Conservation (phyloP, 2,329 filamentous ascomycete genomes). For the Aciculosporium take region DNA sequence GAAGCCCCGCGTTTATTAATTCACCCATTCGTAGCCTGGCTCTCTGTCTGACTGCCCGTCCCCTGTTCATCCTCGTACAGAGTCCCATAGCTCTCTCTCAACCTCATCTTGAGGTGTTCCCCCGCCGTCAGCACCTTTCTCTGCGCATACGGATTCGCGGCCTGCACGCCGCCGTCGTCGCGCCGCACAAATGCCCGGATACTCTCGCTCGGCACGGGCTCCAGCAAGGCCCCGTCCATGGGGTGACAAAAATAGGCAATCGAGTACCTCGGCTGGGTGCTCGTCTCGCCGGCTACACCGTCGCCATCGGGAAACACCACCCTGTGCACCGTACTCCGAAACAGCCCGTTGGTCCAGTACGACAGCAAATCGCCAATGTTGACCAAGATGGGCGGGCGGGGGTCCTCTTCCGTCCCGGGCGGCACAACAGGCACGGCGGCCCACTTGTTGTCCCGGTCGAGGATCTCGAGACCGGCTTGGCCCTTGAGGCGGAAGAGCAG, state of each 20-base stretch:
- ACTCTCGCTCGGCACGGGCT: slow-evolving; percentile 44
- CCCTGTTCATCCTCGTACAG: slow-evolving; percentile 32
- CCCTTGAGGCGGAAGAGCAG: slow-evolving; percentile 75
- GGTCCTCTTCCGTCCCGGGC: slow-evolving; percentile 40
- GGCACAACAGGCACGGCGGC: slow-evolving; percentile 54
- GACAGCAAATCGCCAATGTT: slow-evolving; percentile 56
- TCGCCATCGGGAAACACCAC: slow-evolving; percentile 50
- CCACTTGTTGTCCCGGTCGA: slow-evolving; percentile 42
- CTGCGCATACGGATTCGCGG: slow-evolving; percentile 33
- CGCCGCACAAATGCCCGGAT: slow-evolving; percentile 30
- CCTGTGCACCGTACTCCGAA: slow-evolving; percentile 78
- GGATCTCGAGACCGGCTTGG: slow-evolving; percentile 77
- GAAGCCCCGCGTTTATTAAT: too few species aligned
- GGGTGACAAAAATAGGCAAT: slow-evolving; percentile 59
- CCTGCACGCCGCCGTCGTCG: slow-evolving; percentile 14
- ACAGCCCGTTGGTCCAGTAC: slow-evolving; percentile 82
- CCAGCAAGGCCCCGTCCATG: slow-evolving; percentile 35
- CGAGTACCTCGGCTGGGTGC: slow-evolving; percentile 42
- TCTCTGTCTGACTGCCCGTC: not conserved
- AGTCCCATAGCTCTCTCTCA: slow-evolving; percentile 43
- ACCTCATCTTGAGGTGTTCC: slow-evolving; percentile 47
- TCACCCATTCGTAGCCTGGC: too few species aligned
- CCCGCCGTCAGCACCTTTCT: slow-evolving; percentile 46
- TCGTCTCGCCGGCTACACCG: slow-evolving; percentile 29
- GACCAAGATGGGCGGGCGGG: slow-evolving; percentile 64